These are phyloP conservation scores for Ustilago hordei DNA, from an alignment of 1,284 basidiomycete species.

Conservation along the genomic window DNA sequence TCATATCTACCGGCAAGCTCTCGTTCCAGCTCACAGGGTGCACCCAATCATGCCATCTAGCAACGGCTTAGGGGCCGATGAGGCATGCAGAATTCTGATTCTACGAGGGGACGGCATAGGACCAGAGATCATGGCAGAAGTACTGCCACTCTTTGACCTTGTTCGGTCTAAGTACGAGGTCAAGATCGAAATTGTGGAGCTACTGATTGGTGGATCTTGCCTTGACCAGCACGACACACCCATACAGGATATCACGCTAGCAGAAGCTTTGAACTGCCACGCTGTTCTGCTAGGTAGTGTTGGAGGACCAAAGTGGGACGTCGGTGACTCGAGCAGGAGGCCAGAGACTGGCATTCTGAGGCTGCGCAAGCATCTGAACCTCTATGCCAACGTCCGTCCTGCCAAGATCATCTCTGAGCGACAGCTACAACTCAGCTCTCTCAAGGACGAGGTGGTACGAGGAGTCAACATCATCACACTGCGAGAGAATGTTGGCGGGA, in stretches of 20 bases:
- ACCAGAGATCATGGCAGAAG: slow-evolving; percentile 89
- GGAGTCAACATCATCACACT: slow-evolving; percentile 93
- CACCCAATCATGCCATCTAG: too few relatives aligned
- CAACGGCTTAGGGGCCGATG: not conserved
- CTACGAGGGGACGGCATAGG: slow-evolving; percentile 97
- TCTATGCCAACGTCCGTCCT: slow-evolving; percentile 97
- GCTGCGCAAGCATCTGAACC: slow-evolving; percentile 88
- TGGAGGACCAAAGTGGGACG: slow-evolving; percentile 97
- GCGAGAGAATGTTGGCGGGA: slow-evolving; percentile 79
- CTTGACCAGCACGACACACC: slow-evolving; percentile 45
- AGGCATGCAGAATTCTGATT: slow-evolving; percentile 78
- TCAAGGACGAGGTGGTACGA: slow-evolving; percentile 84
- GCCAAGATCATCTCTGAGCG: slow-evolving; percentile 92
- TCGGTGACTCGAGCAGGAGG: slow-evolving; percentile 78
- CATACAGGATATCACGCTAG: slow-evolving; percentile 75
- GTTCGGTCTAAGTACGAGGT: slow-evolving; percentile 78
- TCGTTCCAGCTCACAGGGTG: too few relatives aligned
- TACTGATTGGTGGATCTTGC: slow-evolving; percentile 33
- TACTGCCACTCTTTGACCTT: slow-evolving; percentile 83
- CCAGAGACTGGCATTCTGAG: slow-evolving; percentile 90
- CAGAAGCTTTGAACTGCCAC: slow-evolving; percentile 78
- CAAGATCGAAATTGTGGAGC: slow-evolving; percentile 72
- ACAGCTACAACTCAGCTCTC: slow-evolving; percentile 85
- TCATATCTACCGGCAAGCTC: too few relatives aligned
- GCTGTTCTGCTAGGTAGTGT: slow-evolving; percentile 78